Percentiles rank a stretch among this genome's conserved stretches.
phyloP scores from a whole-genome alignment of 2,329 filamentous ascomycete genomes.

The Sporothrix mexicana region DNA sequence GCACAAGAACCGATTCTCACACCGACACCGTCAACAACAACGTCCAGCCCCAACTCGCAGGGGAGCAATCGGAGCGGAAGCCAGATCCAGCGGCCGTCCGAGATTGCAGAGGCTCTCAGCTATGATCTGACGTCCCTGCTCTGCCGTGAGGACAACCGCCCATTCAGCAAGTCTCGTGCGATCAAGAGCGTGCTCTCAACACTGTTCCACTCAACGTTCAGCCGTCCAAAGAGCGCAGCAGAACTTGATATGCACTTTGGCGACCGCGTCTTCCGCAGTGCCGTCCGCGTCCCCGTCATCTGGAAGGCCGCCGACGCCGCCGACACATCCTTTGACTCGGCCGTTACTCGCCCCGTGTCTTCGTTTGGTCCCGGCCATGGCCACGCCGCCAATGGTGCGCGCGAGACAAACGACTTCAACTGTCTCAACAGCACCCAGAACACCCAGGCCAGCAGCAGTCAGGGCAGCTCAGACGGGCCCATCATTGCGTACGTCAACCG shows the following conservation, averaged over 20 bases:
- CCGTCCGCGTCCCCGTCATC: slow-evolving; percentile 56
- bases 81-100: slow-evolving; percentile 49
- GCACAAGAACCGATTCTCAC: slow-evolving; percentile 49
- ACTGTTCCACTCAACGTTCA: slow-evolving; percentile 50
- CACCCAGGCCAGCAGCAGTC: slow-evolving; percentile 36
- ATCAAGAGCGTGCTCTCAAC: slow-evolving; percentile 53
- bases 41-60: not conserved
- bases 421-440: slow-evolving; percentile 37
- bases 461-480: slow-evolving; percentile 42
- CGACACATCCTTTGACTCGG: slow-evolving; percentile 46
- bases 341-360: slow-evolving; percentile 44
- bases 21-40: not conserved
- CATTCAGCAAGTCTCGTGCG: slow-evolving; percentile 48
- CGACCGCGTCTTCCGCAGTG: slow-evolving; percentile 51
- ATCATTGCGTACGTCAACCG: slow-evolving; percentile 57
- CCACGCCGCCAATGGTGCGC: slow-evolving; percentile 36
- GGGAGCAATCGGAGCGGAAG: slow-evolving; percentile 33
- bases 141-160: slow-evolving; percentile 43
- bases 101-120: slow-evolving; percentile 51
- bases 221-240: slow-evolving; percentile 43
- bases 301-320: slow-evolving; percentile 52
- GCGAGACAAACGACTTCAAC: slow-evolving; percentile 31
- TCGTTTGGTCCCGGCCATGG: slow-evolving; percentile 40
- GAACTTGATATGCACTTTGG: slow-evolving; percentile 60
- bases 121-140: slow-evolving; percentile 54